Base-by-base conservation (phyloP, 1,139 yeast genomes). In the Geotrichum europaeum region DNA sequence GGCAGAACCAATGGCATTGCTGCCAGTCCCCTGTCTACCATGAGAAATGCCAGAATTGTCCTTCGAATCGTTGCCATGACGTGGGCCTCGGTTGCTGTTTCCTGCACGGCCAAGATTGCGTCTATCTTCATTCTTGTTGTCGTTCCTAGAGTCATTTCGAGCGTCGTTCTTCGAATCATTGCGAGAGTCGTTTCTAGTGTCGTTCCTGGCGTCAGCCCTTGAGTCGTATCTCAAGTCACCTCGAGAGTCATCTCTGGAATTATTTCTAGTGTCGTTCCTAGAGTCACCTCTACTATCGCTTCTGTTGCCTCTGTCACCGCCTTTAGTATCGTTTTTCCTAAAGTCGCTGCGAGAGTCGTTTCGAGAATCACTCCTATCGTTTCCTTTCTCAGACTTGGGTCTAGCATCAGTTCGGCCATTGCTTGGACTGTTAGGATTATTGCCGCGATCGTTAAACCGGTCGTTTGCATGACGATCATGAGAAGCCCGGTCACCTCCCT, bases 21-120 rank as follows among this genome's bases (percentile, higher is more conserved):
- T 40, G n/a, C 47, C 47, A 40, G 47, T 40, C 5, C 47, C 47
- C 47, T 40, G 47, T 40, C 50, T 36, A 10, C 49, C 53, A 13
- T 55, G 50, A 22, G 25, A 45, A 15, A 24, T 55, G 32, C 53
- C 53, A 18, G 25, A 18, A 24, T 15, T 50, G 25, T 49, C 40
- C 34, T 18, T 34, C n/a, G 18, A 49, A 22, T 51, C 57, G 24
- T 49, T 50, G 2, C 52, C 32, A 47, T 20, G 50, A 15, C 24
- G 30, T 12, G 28, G 15, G n/a, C 50, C 51, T 32, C 57, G 13
- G 25, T 49, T 36, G 25, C 3, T 47, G n/a, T 43, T 24, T 9
- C 53, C 53, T 22, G 50, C 53, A 22, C 53, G 56, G 18, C 54
- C 57, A 47, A 15, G 40, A 20, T 18, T 24, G 32, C 28, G 32